phyloP scores from a whole-genome alignment of 208 protist species.

The Trypanosoma grayi region DNA sequence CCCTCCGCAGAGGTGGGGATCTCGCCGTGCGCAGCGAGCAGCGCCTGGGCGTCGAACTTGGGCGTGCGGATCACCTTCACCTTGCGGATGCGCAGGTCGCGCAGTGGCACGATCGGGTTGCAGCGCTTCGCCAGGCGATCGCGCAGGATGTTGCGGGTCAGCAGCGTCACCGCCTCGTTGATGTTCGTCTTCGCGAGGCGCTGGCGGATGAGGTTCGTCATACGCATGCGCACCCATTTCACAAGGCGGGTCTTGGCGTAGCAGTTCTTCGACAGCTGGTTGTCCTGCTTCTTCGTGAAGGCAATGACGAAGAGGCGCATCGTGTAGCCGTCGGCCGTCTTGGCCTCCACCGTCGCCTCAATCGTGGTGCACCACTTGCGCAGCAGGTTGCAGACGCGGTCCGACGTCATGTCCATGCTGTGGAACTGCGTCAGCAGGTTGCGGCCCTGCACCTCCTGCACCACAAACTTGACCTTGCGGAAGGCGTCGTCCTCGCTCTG shows the following conservation, averaged over 20 bases:
- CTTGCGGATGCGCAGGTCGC: constrained; percentile 98
- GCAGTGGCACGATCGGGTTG: constrained; percentile 95
- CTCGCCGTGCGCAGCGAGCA: constrained; percentile 91
- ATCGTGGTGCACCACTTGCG: constrained; percentile 99
- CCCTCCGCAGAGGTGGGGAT: constrained; percentile 83
- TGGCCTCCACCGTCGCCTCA: constrained; percentile 94
- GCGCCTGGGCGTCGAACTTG: constrained; percentile 94
- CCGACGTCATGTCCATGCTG: constrained; percentile 98
- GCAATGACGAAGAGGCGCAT: constrained; percentile 97
- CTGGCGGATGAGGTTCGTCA: constrained; percentile 94
- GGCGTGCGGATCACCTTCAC: constrained; percentile 96
- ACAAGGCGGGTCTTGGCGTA: constrained; percentile 97
- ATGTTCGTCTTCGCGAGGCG: constrained; percentile 89
- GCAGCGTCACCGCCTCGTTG: constrained; percentile 94
- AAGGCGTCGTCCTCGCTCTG: constrained; percentile 73
- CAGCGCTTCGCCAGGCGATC: constrained; percentile 95
- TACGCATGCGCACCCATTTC: constrained; percentile 93
- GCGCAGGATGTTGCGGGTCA: constrained; percentile 94
- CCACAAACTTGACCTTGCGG: constrained; percentile 97
- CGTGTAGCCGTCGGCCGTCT: constrained; percentile 97
- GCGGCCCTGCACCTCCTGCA: constrained; percentile 97
- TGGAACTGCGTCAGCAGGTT: constrained; percentile 98
- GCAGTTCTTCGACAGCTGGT: constrained; percentile 96
- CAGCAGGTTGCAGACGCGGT: constrained; percentile 97
- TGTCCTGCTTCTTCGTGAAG: constrained; percentile 95